phyloP scores from a whole-genome alignment of 208 protist genomes.

The Blechomonas ayalai region DNA sequence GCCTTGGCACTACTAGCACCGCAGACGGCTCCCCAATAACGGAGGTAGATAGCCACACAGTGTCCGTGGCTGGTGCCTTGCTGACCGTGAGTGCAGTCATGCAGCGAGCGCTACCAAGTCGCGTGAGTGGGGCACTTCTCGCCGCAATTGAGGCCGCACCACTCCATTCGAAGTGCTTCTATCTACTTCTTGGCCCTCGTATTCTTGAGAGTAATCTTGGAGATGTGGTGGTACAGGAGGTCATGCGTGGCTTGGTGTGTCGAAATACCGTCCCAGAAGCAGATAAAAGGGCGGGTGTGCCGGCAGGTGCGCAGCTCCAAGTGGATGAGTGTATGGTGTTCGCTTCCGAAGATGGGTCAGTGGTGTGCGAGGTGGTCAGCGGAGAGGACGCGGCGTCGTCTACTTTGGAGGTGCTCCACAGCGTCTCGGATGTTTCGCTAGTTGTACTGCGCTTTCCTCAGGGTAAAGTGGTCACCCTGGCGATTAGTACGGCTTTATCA shows the following conservation, averaged over 20 bases:
- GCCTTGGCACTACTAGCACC: slow-evolving; percentile 24
- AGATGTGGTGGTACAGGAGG: slow-evolving; percentile 13
- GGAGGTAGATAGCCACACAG: slow-evolving; percentile 6
- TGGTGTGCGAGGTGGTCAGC: slow-evolving; percentile 18
- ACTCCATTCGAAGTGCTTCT: slow-evolving; percentile 22
- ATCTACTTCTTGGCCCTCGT: slow-evolving; percentile 20
- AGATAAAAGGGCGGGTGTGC: too few relatives aligned
- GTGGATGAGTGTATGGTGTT: slow-evolving; percentile 54
- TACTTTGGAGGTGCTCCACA: slow-evolving; percentile 18
- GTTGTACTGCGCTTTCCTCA: slow-evolving; percentile 21
- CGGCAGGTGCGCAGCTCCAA: background rate
- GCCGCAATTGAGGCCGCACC: slow-evolving; percentile 17
- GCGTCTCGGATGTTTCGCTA: slow-evolving; percentile 21
- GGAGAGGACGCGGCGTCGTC: slow-evolving; percentile 7
- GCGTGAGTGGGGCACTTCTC: slow-evolving; percentile 26
- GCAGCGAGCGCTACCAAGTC: slow-evolving; percentile 31
- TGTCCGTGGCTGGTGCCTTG: slow-evolving; percentile 11
- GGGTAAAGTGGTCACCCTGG: slow-evolving; percentile 14
- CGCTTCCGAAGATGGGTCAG: slow-evolving; percentile 27
- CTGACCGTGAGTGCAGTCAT: slow-evolving; percentile 25
- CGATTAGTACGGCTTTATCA: slow-evolving; percentile 16
- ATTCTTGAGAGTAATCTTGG: slow-evolving; percentile 14
- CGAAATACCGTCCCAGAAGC: background rate
- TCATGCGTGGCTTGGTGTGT: slow-evolving; percentile 3
- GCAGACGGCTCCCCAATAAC: slow-evolving; percentile 6